Percentiles rank a stretch among this genome's conserved stretches.
These are phyloP conservation scores for Syncephalastrum sp. DNA, from an alignment of 371 early-diverging fungal species.

Conservation along the genomic window DNA sequence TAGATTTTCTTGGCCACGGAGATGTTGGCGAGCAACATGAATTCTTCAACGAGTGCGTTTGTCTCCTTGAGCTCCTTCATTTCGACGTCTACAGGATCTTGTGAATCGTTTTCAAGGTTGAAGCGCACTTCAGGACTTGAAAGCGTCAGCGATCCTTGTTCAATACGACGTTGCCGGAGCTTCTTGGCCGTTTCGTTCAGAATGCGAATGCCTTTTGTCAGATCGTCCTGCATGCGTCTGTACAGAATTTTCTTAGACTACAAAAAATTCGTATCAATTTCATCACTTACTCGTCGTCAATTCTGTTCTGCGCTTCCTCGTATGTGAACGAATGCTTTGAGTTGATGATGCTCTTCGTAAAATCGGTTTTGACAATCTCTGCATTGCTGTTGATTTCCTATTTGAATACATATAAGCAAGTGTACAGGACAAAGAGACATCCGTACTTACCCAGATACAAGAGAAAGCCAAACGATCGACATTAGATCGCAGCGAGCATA, in stretches of 20 bases:
- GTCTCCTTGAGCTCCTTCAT: slow-evolving; percentile 93
- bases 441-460: slow-evolving; percentile 57
- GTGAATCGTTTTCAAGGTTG: slow-evolving; percentile 82
- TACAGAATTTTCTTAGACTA: background rate
- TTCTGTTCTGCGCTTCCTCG: slow-evolving; percentile 94
- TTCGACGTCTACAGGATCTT: slow-evolving; percentile 87
- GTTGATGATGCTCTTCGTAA: slow-evolving; percentile 89
- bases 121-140: slow-evolving; percentile 89
- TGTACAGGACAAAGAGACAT: background rate
- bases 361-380: slow-evolving; percentile 73
- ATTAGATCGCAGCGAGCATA: slow-evolving; percentile 90
- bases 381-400: slow-evolving; percentile 75
- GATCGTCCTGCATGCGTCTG: slow-evolving; percentile 73
- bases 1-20: slow-evolving; percentile 94
- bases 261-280: background rate
- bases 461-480: slow-evolving; percentile 94
- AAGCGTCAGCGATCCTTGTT: slow-evolving; percentile 80
- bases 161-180: slow-evolving; percentile 73
- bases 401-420: slow-evolving; percentile 5
- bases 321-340: slow-evolving; percentile 96
- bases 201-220: slow-evolving; percentile 80
- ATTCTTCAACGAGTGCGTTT: slow-evolving; percentile 98
- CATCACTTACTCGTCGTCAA: slow-evolving; percentile 75
- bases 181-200: slow-evolving; percentile 90
- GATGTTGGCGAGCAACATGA: slow-evolving; percentile 99